A percentile compares a stretch with the other conserved stretches of the same genome.
phyloP scores from a whole-genome alignment of 2,329 filamentous ascomycete genomes.

The Didymella segeticola region DNA sequence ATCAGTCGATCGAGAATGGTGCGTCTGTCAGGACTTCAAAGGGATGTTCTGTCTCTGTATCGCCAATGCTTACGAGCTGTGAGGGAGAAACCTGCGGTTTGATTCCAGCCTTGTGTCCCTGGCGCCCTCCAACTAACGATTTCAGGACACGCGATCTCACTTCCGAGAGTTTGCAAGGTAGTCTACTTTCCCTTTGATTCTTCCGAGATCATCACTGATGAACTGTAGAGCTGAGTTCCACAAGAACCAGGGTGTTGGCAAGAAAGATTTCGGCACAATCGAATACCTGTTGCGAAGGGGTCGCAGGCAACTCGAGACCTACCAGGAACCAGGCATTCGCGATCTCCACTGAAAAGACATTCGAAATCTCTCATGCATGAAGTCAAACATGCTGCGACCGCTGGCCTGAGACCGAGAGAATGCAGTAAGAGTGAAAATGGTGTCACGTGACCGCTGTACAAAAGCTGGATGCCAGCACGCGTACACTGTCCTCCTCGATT shows the following conservation, averaged over 20 bases:
- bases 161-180: conserved; percentile 72
- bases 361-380: conserved; percentile 10
- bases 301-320: conserved; percentile 79
- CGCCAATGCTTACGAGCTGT: conserved; percentile 83
- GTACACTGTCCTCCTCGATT: too few species aligned
- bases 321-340: conserved; percentile 79
- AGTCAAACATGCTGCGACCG: not conserved
- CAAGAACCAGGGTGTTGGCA: conserved; percentile 71
- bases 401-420: not conserved
- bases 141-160: conserved; percentile 63
- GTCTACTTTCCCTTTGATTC: not conserved
- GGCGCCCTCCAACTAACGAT: conserved; percentile 15
- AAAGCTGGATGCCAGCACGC: not conserved
- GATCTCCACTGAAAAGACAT: conserved; percentile 53
- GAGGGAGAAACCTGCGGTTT: conserved; percentile 78
- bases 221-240: conserved; percentile 73
- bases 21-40: conserved; percentile 84
- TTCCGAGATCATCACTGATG: not conserved
- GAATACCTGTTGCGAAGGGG: conserved; percentile 87
- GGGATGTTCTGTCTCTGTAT: conserved; percentile 85
- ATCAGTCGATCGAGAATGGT: conserved; percentile 32
- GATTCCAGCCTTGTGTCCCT: conserved; percentile 23
- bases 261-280: conserved; percentile 84
- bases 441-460: conserved; percentile 23
- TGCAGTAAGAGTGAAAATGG: not conserved